These are phyloP conservation scores for Pogostemon cablin DNA, from an alignment of 257 asterid genomes.

Conservation along the genomic window DNA sequence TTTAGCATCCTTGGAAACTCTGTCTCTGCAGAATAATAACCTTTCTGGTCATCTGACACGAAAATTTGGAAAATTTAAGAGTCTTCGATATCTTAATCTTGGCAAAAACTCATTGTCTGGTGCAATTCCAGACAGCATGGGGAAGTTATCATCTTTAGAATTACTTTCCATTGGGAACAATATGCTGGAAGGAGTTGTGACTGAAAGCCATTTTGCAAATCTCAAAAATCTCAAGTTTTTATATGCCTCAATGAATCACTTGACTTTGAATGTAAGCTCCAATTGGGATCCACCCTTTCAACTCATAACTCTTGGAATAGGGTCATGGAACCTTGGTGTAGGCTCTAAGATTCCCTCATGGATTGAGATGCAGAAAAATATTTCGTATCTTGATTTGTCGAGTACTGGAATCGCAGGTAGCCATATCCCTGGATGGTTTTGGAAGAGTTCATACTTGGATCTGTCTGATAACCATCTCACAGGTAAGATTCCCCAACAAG, in stretches of 20 bases:
- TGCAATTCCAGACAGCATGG: too few relatives aligned
- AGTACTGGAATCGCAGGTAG: slow-evolving; percentile 27
- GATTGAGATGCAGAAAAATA: slow-evolving; percentile 23
- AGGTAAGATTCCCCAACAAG: neutral
- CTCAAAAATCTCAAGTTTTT: slow-evolving; percentile 19
- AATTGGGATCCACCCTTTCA: slow-evolving; percentile 34
- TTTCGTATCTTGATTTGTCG: neutral
- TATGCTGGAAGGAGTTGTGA: slow-evolving; percentile 33
- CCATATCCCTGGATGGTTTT: slow-evolving; percentile 35
- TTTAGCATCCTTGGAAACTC: too few relatives aligned
- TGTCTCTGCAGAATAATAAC: too few relatives aligned
- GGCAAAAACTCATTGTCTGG: too few relatives aligned
- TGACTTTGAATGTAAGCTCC: slow-evolving; percentile 30
- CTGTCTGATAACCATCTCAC: slow-evolving; percentile 30
- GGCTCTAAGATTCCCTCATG: slow-evolving; percentile 31
- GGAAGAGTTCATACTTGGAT: slow-evolving; percentile 1
- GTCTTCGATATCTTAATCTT: too few relatives aligned
- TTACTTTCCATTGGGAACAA: neutral
- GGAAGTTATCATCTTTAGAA: too few relatives aligned
- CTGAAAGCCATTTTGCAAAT: slow-evolving; percentile 34
- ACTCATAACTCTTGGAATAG: neutral
- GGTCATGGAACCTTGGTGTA: slow-evolving; percentile 33
- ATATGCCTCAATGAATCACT: slow-evolving; percentile 16
- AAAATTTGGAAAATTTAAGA: too few relatives aligned
- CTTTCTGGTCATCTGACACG: too few relatives aligned